These are phyloP conservation scores for Kodamaea derodonti DNA, from an alignment of 1,139 yeast species.

Conservation along the genomic window DNA sequence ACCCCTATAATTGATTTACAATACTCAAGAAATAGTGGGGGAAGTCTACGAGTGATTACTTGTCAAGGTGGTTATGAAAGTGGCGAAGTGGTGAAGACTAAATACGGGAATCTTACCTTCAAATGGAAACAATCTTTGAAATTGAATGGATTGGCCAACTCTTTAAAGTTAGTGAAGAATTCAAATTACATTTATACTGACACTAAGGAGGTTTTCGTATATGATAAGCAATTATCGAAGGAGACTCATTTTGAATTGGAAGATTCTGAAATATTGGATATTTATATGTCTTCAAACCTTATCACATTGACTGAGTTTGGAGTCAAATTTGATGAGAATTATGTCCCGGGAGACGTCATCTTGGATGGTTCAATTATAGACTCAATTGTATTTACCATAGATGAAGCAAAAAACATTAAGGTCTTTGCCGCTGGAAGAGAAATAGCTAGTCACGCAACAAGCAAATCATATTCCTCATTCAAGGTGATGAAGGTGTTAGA, in stretches of 20 bases:
- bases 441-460: background rate
- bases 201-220: background rate
- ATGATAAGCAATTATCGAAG: background rate
- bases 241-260: background rate
- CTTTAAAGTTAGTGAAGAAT: background rate
- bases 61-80: slow-evolving; percentile 41
- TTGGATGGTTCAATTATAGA: slow-evolving; percentile 2
- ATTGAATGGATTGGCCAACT: background rate
- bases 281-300: background rate
- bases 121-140: slow-evolving; percentile 1
- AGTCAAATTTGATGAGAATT: background rate
- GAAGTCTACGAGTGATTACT: slow-evolving; percentile 16
- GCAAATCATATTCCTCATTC: background rate
- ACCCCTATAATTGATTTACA: slow-evolving; percentile 37
- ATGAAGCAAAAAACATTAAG: background rate
- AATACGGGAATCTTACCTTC: slow-evolving; percentile 2
- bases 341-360: background rate
- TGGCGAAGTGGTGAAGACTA: slow-evolving; percentile 27
- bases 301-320: background rate
- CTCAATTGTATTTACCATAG: slow-evolving; percentile 1
- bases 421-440: background rate
- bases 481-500: background rate
- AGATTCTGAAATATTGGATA: background rate
- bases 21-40: slow-evolving; percentile 3
- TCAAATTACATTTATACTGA: background rate